These are phyloP conservation scores for Phytophthora pistaciae DNA, from an alignment of 352 stramenopile species.

Conservation along the genomic window DNA sequence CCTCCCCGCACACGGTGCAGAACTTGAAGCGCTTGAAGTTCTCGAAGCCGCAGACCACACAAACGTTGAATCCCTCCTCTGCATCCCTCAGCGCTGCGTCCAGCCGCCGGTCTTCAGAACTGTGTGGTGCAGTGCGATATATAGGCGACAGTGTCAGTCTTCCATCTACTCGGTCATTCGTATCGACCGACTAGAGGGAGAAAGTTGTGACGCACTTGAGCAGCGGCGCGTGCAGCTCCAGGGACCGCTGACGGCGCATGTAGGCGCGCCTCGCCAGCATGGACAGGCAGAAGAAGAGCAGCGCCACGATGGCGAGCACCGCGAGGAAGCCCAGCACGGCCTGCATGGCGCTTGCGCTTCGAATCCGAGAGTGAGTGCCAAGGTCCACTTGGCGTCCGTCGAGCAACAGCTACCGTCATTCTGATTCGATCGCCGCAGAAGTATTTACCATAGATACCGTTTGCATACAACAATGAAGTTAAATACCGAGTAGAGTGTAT, in stretches of 20 bases:
- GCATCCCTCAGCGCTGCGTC: constrained; percentile 50
- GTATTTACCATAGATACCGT: constrained; percentile 17
- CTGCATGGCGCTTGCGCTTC: constrained; percentile 12
- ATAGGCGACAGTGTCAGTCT: neutral
- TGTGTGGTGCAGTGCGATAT: neutral
- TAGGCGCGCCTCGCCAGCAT: constrained; percentile 28
- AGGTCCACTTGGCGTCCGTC: constrained; percentile 11
- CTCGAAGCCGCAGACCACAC: constrained; percentile 47
- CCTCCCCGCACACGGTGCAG: constrained; percentile 50
- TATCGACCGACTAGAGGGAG: neutral
- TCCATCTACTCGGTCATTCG: neutral
- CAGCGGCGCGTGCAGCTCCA: constrained; percentile 40
- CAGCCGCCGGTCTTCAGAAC: constrained; percentile 38
- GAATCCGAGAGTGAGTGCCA: constrained; percentile 11
- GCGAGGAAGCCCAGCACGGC: constrained; percentile 27
- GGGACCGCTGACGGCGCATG: constrained; percentile 21
- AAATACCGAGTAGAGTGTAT: neutral
- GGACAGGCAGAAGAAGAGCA: constrained; percentile 31
- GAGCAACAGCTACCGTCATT: constrained; percentile 1
- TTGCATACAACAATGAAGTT: neutral
- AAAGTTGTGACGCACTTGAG: constrained; percentile 30
- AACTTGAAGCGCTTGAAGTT: constrained; percentile 56
- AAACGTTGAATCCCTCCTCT: constrained; percentile 49
- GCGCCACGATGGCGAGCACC: constrained; percentile 24
- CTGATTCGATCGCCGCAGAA: constrained; percentile 1